phyloP scores from a whole-genome alignment of 805 yeast genomes.

The Suhomyces pyralidae region DNA sequence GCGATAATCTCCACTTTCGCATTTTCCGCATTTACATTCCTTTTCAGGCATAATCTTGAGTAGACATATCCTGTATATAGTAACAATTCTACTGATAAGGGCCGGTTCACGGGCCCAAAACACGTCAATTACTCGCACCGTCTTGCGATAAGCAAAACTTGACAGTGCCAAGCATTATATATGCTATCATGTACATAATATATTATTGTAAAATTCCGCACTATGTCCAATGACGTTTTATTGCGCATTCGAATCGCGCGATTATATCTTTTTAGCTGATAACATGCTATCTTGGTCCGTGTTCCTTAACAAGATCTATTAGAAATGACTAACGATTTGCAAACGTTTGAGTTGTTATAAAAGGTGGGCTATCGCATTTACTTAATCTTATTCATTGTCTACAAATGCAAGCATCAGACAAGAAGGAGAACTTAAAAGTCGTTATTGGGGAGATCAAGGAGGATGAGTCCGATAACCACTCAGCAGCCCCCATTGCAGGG shows the following conservation, averaged over 20 bases:
- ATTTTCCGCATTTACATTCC: background rate
- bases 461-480: background rate
- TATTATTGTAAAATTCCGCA: background rate
- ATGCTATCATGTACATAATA: background rate
- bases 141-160: background rate
- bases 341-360: background rate
- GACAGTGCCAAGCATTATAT: background rate
- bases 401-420: background rate
- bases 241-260: background rate
- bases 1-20: no score
- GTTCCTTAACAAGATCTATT: background rate
- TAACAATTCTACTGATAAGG: no score
- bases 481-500: background rate
- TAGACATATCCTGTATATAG: no score
- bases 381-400: background rate
- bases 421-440: background rate
- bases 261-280: no score
- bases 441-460: background rate
- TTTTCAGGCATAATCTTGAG: no score
- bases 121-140: no score
- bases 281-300: background rate
- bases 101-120: no score
- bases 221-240: background rate
- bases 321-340: background rate
- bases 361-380: background rate